Conservation (phyloP, 1,284 basidiomycete genomes). For the Meira miltonrushii region DNA sequence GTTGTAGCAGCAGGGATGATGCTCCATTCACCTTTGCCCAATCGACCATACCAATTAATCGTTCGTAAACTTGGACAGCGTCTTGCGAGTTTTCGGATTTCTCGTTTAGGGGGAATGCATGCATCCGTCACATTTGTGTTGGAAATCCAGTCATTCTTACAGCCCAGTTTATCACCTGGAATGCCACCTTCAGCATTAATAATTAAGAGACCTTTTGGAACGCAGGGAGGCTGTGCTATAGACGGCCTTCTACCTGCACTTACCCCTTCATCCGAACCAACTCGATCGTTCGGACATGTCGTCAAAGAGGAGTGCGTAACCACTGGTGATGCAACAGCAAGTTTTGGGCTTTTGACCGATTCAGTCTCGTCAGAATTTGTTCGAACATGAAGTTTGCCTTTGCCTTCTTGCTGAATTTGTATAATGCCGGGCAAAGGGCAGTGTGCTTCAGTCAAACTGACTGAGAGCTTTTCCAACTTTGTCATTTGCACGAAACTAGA, state of each 20-base stretch:
- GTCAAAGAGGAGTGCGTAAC: background rate
- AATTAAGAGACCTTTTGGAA: constrained; percentile 1
- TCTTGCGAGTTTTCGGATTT: constrained; percentile 9
- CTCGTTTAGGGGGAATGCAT: constrained; percentile 1
- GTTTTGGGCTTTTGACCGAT: background rate
- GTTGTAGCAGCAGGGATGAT: background rate
- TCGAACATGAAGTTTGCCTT: background rate
- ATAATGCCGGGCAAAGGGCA: background rate
- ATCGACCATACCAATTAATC: background rate
- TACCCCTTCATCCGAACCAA: background rate
- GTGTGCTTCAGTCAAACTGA: constrained; percentile 2
- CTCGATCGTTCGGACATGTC: background rate
- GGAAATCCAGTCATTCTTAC: background rate
- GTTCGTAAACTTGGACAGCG: constrained; percentile 2
- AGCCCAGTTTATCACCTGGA: background rate
- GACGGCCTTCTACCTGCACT: background rate
- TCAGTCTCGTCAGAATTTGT: background rate
- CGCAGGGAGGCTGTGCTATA: background rate
- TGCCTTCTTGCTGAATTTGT: background rate
- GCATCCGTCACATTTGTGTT: background rate
- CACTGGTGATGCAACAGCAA: background rate
- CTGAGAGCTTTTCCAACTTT: background rate
- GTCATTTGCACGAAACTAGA: constrained; percentile 3
- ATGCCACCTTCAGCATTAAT: background rate
- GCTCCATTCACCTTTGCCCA: constrained; percentile 8